Evolutionary conservation across 2,329 filamentous ascomycete species (phyloP), one percentile per base, ranked within the genome.

Genomic region (Colletotrichum limetticola): DNA sequence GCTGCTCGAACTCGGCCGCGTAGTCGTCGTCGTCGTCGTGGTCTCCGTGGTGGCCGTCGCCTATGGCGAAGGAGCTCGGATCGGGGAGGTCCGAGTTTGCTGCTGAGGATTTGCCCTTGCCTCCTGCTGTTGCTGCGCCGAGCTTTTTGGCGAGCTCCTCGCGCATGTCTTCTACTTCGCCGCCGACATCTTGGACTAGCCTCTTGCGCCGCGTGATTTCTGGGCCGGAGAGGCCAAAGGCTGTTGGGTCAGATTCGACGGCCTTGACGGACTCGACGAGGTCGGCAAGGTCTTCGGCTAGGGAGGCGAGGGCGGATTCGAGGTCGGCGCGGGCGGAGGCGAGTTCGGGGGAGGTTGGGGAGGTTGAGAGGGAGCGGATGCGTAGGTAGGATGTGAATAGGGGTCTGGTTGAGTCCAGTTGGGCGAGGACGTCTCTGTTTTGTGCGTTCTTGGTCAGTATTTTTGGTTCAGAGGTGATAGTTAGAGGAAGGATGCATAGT

Each of bases 381-480:
- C 97, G 96, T 56, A 98, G 90, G 86, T 98, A 99, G 19, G 95
- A 98, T 75, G 94, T 92, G 87, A 98, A 98, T 70, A 98, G 91
- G 65, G 95, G 92, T 11, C 96, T 93, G 66, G 94, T 93, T 16
- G 91, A 91, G 76, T 93, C 89, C 75, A 99, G 91, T 74, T 97
- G 93, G 75, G 91, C 86, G 76, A 97, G 92, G 77, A 98, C 94
- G 85, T 99, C 97, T 84, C 95, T 98, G 81, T 30, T 12, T n/a
- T 9, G 35, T 37, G 26, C 5, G n/a, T 60, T 30, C 28, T 19
- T 35, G 5, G 61, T 63, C 30, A 63, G 22, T 26, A 16, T 2
- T 35, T 30, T n/a, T 6, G 24, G 52, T 53, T 16, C 32, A 19
- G 9, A 26, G 5, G 3, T 3, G 1, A n/a, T 35, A 4, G 32